Evolutionary conservation across 2,329 filamentous ascomycete genomes (phyloP).

Genomic region (Ceratocystis huliohia): DNA sequence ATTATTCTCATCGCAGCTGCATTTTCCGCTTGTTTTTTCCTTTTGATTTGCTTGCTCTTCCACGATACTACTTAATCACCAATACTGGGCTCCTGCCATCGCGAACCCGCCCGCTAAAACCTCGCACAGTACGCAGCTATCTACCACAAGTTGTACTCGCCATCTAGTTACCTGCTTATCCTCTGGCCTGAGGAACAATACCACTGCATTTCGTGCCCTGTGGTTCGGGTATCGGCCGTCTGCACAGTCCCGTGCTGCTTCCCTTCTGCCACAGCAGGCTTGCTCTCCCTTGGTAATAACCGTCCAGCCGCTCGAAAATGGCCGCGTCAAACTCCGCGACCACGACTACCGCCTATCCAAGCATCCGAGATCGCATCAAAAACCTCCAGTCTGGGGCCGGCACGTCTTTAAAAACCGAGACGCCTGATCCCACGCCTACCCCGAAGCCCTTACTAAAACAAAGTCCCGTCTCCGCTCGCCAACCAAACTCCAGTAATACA

Average conservation of each 20-base stretch:
- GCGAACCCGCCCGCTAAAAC: too few relatives aligned
- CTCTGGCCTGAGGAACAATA: not conserved
- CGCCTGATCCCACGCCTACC: not conserved
- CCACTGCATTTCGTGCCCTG: not conserved
- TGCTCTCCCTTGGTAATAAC: not conserved
- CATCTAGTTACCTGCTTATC: too few relatives aligned
- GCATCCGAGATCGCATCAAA: slow-evolving; percentile 1
- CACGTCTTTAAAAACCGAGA: not conserved
- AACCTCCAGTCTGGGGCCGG: not conserved
- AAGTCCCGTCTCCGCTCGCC: not conserved
- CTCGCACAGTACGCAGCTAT: too few relatives aligned
- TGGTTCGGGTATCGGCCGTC: not conserved
- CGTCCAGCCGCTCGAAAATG: not conserved
- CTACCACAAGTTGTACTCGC: too few relatives aligned
- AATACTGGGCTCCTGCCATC: not conserved
- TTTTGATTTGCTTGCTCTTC: not conserved
- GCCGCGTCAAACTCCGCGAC: not conserved
- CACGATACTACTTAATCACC: not conserved
- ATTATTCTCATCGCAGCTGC: not conserved
- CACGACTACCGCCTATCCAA: not conserved
- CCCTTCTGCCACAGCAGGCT: not conserved
- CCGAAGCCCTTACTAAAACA: not conserved
- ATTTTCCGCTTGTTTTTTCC: not conserved
- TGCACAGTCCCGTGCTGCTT: not conserved
- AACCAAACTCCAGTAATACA: not conserved